Evolutionary conservation across 495 filamentous ascomycete species (phyloP).

Genomic region (Penicillium cinerascens): DNA sequence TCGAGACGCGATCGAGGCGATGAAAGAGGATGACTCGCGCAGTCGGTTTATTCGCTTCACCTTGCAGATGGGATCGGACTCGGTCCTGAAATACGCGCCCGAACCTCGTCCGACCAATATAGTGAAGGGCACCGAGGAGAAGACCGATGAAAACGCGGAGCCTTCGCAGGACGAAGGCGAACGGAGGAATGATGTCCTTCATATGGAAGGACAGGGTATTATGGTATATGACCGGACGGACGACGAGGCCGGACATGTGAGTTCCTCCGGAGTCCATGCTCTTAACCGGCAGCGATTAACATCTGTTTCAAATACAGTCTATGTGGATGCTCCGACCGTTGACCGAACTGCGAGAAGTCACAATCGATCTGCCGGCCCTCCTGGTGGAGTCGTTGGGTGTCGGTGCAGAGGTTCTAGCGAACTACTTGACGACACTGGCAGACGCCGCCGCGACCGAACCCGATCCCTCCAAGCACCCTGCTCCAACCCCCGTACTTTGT

Average conservation of each 20-base stretch:
- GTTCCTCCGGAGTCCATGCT: conserved; percentile 26
- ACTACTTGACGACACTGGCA: conserved; percentile 84
- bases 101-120: conserved; percentile 30
- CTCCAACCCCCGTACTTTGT: conserved; percentile 85
- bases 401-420: conserved; percentile 89
- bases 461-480: conserved; percentile 80
- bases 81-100: conserved; percentile 56
- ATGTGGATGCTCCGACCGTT: conserved; percentile 99
- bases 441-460: conserved; percentile 84
- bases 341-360: conserved; percentile 81
- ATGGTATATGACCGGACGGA: conserved; percentile 92
- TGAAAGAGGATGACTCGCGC: conserved; percentile 88
- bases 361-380: conserved; percentile 87
- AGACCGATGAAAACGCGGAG: conserved; percentile 32
- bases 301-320: conserved; percentile 52
- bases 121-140: conserved; percentile 8
- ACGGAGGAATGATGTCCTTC: conserved; percentile 55
- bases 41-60: conserved; percentile 90
- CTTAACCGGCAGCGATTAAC: neutral
- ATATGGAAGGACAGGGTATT: conserved; percentile 93
- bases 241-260: conserved; percentile 81
- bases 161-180: conserved; percentile 38
- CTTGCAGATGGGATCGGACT: conserved; percentile 68
- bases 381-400: conserved; percentile 92
- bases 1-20: conserved; percentile 73